Evolutionary conservation across 306 rosid species (phyloP), one percentile per base, ranked within the genome.

Genomic region (Quercus engelmannii): DNA sequence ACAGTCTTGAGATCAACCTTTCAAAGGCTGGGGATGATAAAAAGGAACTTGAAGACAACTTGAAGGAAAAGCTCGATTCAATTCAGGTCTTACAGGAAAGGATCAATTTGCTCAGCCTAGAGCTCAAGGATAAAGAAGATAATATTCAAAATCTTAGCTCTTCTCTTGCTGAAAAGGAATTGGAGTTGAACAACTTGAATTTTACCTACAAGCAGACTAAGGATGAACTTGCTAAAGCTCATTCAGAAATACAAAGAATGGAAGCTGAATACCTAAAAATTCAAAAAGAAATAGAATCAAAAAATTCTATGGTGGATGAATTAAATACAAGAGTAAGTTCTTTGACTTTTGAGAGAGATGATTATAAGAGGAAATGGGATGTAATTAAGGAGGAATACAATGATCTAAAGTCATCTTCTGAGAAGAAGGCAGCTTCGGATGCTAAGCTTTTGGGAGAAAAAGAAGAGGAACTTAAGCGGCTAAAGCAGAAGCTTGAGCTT

Each of bases 101-200:
- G 82, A 91, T 89, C 83, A 81, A 74, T 86, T 77, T 35, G 38
- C 92, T 93, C 62, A 81, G 81, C 68, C 79, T 14, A 67, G 90
- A 89, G 79, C 88, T 95, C 79, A 86, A 82, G 84, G 89, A 80
- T 43, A 93, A 84, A 80, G 92, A 89, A 81, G 73, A 7, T 43
- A 61, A 57, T 76, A 80, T 86, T 77, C 90, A 65, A 80, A 89
- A 79, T 78, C 97, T 91, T 55, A 84, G 76, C 79, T 84, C 92
- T 73, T 86, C 87, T 59, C 89, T 95, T 73, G 85, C 92, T 74
- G 91, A 83, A 70, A 95, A 85, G 86, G 98, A 91, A 74, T 67
- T 83, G 71, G 91, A 89, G 80, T 84, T 93, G 87, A 85, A 76
- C 74, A 88, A 87, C 78, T 80, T 95, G 88, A 76, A 76, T 56